Base-by-base conservation (phyloP, 805 yeast species). In the Suhomyces sp. region DNA sequence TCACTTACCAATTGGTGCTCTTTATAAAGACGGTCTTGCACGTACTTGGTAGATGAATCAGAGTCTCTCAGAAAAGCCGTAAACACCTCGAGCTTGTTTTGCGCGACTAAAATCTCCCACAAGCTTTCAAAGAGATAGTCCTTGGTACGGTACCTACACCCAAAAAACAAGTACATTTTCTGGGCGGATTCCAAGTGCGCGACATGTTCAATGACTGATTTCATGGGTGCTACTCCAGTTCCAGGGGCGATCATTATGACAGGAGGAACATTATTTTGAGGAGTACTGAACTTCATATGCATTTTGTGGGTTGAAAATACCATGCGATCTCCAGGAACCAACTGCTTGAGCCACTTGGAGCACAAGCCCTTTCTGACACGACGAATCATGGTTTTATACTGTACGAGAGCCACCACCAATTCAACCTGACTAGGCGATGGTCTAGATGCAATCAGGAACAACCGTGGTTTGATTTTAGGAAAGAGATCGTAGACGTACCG, bases 221-320 rank as follows among this genome's bases (percentile, higher is more conserved):
- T 81, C 79, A 93, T 83, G 2, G 99, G 99, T 0, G 99, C 99
- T 9, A 94, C 76, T 2, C 99, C 99, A 0, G 98, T 96, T 3
- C 99, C 99, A 0, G 99, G 96, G 1, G 93, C 86, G 3, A 93
- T 77, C 80, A 93, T 73, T 3, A 94, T 69, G 22, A 87, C 69
- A 0, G 96, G 65, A 43, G 68, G 64, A 37, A 46, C 8, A 47
- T 64, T 52, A 12, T 40, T 54, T 2, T 39, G 44, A 6, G 60
- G 53, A 6, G 52, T 43, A 12, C 48, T 47, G 12, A 79, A 69
- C 40, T 67, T 67, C 43, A 83, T 56, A 12, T 73, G 66, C 55
- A 84, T 80, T 27, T 68, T 65, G 51, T 79, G 78, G 7, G 86
- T 55, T 22, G 81, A 77, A 54, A 81, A 84, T 12, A 81, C 68